Conservation (phyloP, 2,329 filamentous ascomycete genomes). For the Trichoderma koningiopsis region DNA sequence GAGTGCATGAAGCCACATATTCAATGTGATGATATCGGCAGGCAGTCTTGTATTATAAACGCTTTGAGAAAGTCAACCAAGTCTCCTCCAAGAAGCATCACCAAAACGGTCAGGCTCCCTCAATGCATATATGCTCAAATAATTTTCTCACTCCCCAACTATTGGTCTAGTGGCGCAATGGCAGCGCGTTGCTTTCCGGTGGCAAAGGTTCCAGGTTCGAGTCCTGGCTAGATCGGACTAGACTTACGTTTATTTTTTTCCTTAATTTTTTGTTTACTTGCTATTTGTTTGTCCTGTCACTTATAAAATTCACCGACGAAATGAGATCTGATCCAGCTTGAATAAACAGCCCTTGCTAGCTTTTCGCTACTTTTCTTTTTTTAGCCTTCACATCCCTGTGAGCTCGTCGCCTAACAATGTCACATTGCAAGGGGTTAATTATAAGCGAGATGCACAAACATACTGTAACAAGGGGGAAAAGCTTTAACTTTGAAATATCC, state of each 20-base stretch:
- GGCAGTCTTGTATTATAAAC: no score
- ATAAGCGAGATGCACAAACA: not conserved
- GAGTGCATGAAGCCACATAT: no score
- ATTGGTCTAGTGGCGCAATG: slow-evolving; percentile 26
- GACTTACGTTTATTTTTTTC: not conserved
- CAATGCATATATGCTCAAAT: not conserved
- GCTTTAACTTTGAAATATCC: not conserved
- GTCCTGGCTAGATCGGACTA: slow-evolving; percentile 35
- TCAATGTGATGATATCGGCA: no score
- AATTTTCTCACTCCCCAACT: not conserved
- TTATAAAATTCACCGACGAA: not conserved
- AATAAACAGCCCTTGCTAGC: slow-evolving; percentile 4
- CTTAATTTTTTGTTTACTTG: not conserved
- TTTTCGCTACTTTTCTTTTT: not conserved
- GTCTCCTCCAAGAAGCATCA: not conserved
- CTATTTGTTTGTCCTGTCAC: not conserved
- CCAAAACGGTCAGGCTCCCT: not conserved
- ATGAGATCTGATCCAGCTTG: not conserved
- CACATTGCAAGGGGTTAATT: not conserved
- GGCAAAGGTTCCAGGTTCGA: slow-evolving; percentile 42
- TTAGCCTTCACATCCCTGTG: slow-evolving; percentile 6
- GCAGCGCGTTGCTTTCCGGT: slow-evolving; percentile 39
- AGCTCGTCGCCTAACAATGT: not conserved
- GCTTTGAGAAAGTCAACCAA: not conserved
- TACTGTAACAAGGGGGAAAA: not conserved